Conservation (phyloP, 169 alveolate genomes). For the Plasmodium coatneyi region DNA sequence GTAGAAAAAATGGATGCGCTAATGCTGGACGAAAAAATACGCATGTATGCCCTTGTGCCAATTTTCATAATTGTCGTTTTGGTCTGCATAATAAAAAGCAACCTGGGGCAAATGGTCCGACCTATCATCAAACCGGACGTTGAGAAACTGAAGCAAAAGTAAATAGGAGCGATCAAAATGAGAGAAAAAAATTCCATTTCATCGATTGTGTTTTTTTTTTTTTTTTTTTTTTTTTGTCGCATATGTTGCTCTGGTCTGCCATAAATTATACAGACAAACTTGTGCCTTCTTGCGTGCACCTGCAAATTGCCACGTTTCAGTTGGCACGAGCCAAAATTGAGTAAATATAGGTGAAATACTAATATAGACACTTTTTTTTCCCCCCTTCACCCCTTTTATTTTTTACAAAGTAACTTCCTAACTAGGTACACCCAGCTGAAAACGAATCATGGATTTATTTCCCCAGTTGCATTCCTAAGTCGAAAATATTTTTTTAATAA, state of each 20-base stretch:
- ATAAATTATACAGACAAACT: not conserved
- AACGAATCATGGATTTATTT: conserved; percentile 22
- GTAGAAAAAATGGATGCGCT: conserved; percentile 76
- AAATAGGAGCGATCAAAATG: not conserved
- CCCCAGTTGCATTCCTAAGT: conserved; percentile 48
- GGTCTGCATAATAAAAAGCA: conserved; percentile 76
- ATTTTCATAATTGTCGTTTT: conserved; percentile 76
- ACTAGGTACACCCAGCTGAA: conserved; percentile 12
- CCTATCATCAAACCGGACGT: conserved; percentile 55
- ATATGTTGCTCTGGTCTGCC: not conserved
- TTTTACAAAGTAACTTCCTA: conserved; percentile 33
- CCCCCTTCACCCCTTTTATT: not conserved
- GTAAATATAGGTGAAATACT: not conserved
- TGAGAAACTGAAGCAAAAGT: conserved; percentile 66
- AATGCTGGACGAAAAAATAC: conserved; percentile 74
- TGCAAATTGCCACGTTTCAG: conserved; percentile 4
- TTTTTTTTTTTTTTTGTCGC: not conserved
- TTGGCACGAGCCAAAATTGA: not conserved
- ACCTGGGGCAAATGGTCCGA: conserved; percentile 44
- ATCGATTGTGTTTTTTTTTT: not conserved
- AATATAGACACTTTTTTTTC: not conserved
- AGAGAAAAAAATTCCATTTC: not conserved
- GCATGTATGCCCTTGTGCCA: conserved; percentile 76
- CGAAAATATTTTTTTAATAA: conserved; percentile 37
- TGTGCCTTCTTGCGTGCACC: not conserved